Base-by-base conservation (phyloP, 257 asterid species). In the Ophiorrhiza pumila region DNA sequence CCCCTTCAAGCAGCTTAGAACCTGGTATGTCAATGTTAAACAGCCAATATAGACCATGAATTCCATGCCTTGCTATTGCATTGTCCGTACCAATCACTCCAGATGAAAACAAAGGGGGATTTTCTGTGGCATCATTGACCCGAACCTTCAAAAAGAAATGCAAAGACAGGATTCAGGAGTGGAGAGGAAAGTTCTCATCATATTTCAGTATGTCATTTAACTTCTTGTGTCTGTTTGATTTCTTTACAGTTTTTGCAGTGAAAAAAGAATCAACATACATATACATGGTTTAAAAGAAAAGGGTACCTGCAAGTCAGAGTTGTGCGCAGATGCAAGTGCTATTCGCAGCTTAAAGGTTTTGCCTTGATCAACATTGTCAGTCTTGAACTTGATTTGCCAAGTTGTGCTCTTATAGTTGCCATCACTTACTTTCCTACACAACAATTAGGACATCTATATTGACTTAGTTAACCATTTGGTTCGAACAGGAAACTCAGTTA, bases 31-130 rank as follows among this genome's bases (percentile, higher is more conserved):
- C 87, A 53, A 89, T 72, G 77, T 50, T 87, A 50, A 81, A 87
- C 65, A 82, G 46, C 92, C 90, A 87, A 59, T 89, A 83, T 29
- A 89, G 65, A n/a, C 97, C 96, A 76, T 82, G 97, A 64, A 91
- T 91, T 61, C 91, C 97, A 78, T 91, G 96, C 73, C 94, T 89
- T 45, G 96, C 96, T 53, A 91, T 82, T 11, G 96, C 83, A 58
- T 91, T 91, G 67, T 91, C 93, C 27, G 64, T 75, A 11, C 96
- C 96, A 11, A 89, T 86, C 42, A 41, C 72, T 34, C 93, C 90
- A 23, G 80, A 87, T 39, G 95, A 78, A 58, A 88, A 90, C 31
- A 83, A n/a, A 0, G 87, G 90, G 49, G 91, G 85, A 69, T 81
- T 76, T n/a, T 27, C 64, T 55, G 74, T 79, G 20, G 60, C 73